Base-by-base conservation (phyloP, 2,329 filamentous ascomycete species). In the Aspergillus pseudotamarii region DNA sequence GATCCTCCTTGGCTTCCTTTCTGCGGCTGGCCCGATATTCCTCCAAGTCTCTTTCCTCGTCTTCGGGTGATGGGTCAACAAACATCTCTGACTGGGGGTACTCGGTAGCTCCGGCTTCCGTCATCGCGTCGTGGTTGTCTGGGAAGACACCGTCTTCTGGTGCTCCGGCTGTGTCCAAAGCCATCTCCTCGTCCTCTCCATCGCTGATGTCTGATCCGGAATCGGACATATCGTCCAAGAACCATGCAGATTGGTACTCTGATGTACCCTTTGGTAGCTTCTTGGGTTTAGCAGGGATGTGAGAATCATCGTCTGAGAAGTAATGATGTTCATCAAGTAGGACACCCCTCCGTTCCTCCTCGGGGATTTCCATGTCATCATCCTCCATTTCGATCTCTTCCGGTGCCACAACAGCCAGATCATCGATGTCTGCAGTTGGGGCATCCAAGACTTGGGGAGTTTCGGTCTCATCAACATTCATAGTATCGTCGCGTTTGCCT, bases 291-390 rank as follows among this genome's bases (percentile, higher is more conserved):
- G 84, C 79, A 21, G 88, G 81, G 21, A 85, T 81, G 59, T 88
- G 83, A 5, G 78, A 80, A 59, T 95, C 90, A 54, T 95, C 93
- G 50, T 98, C 94, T 0, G 94, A 94, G 75, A 98, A 99, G 78
- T 99, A 99, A 76, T 98, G 94, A 76, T 99, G 94, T 69, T 98
- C 94, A 69, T 99, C 95, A 11, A 99, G 84, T 46, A 99, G 82
- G 1, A 99, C 95, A 67, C 94, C 95, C 79, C 94, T 96, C 74
- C 89, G 89, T 50, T 85, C 83, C 2, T 82, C 81, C 26, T 84
- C 80, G 4, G 83, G 83, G 71, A 85, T 69, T 64, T 82, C 75
- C 70, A 84, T 73, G 26, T 87, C 86, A 26, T 88, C 85, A 65
- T 92, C 91, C 28, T 87, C 83, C 92, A 97, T 95, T 63, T 87